A percentile compares a stretch with the other conserved stretches of the same genome.
Conservation (phyloP, 345 rosid species). For the Cardamine resedifolia region DNA sequence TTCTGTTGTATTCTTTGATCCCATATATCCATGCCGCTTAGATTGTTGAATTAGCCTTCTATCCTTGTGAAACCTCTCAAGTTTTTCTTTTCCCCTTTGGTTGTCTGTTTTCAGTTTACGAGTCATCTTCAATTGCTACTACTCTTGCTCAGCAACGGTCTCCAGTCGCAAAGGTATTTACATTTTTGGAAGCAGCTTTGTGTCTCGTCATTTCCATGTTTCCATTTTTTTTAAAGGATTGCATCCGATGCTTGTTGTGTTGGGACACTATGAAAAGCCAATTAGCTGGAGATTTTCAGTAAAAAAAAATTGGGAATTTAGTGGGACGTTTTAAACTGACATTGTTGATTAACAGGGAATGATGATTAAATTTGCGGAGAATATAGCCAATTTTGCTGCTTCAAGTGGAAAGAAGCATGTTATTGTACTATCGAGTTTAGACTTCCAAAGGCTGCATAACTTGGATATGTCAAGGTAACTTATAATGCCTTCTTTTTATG, state of each 20-base stretch:
- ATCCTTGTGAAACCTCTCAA: slow-evolving; percentile 4
- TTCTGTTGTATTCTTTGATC: not conserved
- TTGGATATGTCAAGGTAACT: slow-evolving; percentile 81
- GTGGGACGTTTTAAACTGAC: not conserved
- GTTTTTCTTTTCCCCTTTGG: not conserved
- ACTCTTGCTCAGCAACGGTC: slow-evolving; percentile 79
- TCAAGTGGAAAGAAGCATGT: slow-evolving; percentile 72
- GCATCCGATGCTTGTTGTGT: not conserved
- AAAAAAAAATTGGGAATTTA: not conserved
- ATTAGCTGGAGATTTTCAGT: not conserved
- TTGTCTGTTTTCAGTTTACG: slow-evolving; percentile 49
- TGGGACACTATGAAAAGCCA: slow-evolving; percentile 6
- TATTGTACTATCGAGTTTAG: slow-evolving; percentile 76
- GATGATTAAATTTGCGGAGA: slow-evolving; percentile 76
- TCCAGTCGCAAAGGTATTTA: slow-evolving; percentile 67
- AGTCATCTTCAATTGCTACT: slow-evolving; percentile 47
- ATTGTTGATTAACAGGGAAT: slow-evolving; percentile 55
- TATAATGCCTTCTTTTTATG: not conserved
- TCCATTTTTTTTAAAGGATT: no score
- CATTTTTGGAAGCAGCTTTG: not conserved
- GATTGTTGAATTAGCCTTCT: not conserved
- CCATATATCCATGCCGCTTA: not conserved
- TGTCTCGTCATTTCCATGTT: not conserved
- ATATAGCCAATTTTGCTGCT: slow-evolving; percentile 78
- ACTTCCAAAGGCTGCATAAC: slow-evolving; percentile 80